phyloP scores from a whole-genome alignment of 495 filamentous ascomycete genomes.

The Staphylotrichum tortipilum region DNA sequence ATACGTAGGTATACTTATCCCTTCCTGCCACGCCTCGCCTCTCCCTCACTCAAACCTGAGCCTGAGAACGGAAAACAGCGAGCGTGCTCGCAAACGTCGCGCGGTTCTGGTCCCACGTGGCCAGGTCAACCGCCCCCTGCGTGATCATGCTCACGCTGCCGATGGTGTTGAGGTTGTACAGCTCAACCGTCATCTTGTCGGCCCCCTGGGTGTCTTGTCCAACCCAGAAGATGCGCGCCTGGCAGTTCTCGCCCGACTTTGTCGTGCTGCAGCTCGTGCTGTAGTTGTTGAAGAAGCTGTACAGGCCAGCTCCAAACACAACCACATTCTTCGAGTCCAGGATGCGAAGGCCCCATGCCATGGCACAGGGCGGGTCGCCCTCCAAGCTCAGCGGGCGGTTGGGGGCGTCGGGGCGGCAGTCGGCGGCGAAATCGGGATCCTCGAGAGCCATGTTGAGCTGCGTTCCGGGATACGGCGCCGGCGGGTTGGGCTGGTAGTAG shows the following conservation, averaged over 20 bases:
- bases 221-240: slow-evolving; percentile 56
- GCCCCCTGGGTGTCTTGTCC: background rate
- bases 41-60: background rate
- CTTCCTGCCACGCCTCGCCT: background rate
- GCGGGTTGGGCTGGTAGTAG: slow-evolving; percentile 81
- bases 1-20: background rate
- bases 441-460: slow-evolving; percentile 51
- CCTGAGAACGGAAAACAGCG: slow-evolving; percentile 14
- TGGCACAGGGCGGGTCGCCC: slow-evolving; percentile 35
- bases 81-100: slow-evolving; percentile 25
- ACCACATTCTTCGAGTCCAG: slow-evolving; percentile 53
- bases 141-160: slow-evolving; percentile 29
- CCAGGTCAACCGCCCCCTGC: slow-evolving; percentile 14
- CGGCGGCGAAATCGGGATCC: slow-evolving; percentile 62
- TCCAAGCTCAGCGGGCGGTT: slow-evolving; percentile 16
- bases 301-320: slow-evolving; percentile 68
- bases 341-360: slow-evolving; percentile 73
- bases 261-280: slow-evolving; percentile 60
- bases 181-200: slow-evolving; percentile 6
- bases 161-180: slow-evolving; percentile 28
- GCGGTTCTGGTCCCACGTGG: slow-evolving; percentile 20
- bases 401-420: slow-evolving; percentile 30
- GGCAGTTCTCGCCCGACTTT: slow-evolving; percentile 60
- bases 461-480: slow-evolving; percentile 55
- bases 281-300: slow-evolving; percentile 83